phyloP scores from a whole-genome alignment of 371 early-diverging fungal species.

The Capillidium rhysosporum region DNA sequence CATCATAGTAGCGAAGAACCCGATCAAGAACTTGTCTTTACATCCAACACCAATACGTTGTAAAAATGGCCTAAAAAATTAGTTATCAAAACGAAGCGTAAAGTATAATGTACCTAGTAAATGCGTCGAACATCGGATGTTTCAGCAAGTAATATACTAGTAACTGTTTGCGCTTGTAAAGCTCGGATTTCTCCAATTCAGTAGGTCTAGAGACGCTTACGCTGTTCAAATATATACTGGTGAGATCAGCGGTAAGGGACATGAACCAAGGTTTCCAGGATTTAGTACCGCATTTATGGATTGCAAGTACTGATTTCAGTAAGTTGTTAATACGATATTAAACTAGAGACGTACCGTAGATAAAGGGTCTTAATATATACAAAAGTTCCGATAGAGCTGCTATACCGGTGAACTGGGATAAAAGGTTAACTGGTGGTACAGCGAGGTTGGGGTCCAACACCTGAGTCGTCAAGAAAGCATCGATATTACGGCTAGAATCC shows the following conservation, averaged over 20 bases:
- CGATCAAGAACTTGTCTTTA: conserved; percentile 25
- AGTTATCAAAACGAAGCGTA: no score
- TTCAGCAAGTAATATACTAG: conserved; percentile 66
- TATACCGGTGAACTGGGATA: conserved; percentile 27
- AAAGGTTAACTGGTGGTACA: conserved; percentile 41
- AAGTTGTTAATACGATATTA: neutral
- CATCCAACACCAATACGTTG: conserved; percentile 22
- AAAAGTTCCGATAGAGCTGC: conserved; percentile 52
- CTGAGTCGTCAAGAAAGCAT: conserved; percentile 36
- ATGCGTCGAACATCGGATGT: conserved; percentile 61
- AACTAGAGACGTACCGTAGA: conserved; percentile 34
- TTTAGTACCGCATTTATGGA: conserved; percentile 44
- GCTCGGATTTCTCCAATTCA: conserved; percentile 46
- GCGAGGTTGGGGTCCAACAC: conserved; percentile 36
- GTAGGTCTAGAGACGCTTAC: conserved; percentile 12
- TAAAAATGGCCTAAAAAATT: conserved; percentile 16
- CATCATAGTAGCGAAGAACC: conserved; percentile 36
- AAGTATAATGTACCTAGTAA: conserved; percentile 35
- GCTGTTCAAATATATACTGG: conserved; percentile 26
- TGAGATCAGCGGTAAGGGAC: conserved; percentile 50
- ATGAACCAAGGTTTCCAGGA: conserved; percentile 77
- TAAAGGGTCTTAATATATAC: conserved; percentile 64
- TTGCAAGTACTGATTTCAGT: conserved; percentile 30
- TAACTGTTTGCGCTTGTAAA: conserved; percentile 37
- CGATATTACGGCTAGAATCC: conserved; percentile 17